Evolutionary conservation across 305 asterid species (phyloP).

Genomic region (Stenogyne calaminthoides): DNA sequence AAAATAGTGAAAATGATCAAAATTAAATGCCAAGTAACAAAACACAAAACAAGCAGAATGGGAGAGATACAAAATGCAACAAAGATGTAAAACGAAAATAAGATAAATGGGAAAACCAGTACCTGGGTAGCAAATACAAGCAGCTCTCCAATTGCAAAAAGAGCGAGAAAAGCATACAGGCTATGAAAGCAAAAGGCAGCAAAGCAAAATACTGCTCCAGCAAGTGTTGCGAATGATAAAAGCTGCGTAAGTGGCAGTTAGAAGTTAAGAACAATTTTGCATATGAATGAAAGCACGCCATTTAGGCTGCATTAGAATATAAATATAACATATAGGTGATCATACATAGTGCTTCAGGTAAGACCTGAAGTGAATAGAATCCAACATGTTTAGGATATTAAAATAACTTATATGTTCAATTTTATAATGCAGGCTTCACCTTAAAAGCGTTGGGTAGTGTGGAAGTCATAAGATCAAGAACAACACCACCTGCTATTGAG

Average conservation of each 20-base stretch:
- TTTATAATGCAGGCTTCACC: constrained; percentile 41
- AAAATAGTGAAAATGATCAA: neutral
- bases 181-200: constrained; percentile 81
- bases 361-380: neutral
- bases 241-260: constrained; percentile 51
- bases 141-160: constrained; percentile 80
- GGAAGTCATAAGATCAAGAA: constrained; percentile 69
- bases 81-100: neutral
- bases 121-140: constrained; percentile 96
- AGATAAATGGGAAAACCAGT: constrained; percentile 20
- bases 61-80: neutral
- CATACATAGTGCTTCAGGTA: constrained; percentile 8
- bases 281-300: neutral
- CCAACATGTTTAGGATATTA: neutral
- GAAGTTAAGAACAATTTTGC: constrained; percentile 4
- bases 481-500: constrained; percentile 75
- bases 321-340: neutral
- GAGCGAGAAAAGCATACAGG: constrained; percentile 61
- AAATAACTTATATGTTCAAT: constrained; percentile 9
- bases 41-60: neutral
- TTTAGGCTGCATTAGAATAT: neutral
- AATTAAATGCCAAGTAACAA: neutral
- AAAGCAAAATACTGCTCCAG: constrained; percentile 87
- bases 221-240: constrained; percentile 68
- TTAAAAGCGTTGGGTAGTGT: constrained; percentile 87